These are phyloP conservation scores for Protea cynaroides DNA, from an alignment of 164 flowering plant genomes.

Conservation along the genomic window DNA sequence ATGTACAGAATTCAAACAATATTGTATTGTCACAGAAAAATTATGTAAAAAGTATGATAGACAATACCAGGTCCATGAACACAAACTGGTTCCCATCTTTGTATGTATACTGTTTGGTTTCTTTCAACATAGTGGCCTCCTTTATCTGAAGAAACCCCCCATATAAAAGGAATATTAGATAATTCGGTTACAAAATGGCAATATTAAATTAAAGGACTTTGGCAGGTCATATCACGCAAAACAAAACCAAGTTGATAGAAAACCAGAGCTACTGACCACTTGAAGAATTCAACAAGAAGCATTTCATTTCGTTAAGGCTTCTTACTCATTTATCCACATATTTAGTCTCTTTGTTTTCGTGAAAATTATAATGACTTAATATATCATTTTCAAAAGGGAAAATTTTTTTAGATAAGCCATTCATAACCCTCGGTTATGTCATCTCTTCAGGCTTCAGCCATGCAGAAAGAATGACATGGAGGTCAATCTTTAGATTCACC, in stretches of 20 bases:
- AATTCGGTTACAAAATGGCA: background rate
- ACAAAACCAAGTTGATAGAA: background rate
- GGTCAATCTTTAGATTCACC: too few species aligned
- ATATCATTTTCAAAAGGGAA: too few species aligned
- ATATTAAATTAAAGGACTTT: background rate
- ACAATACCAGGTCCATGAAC: slow-evolving; percentile 82
- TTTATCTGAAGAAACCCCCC: slow-evolving; percentile 45
- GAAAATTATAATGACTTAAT: too few species aligned
- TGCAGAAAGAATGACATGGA: too few species aligned
- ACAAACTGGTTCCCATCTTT: slow-evolving; percentile 90
- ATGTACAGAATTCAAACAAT: background rate
- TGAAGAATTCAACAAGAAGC: background rate
- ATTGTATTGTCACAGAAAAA: background rate
- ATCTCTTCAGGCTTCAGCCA: too few species aligned
- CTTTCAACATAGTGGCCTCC: slow-evolving; percentile 71
- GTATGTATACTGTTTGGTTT: slow-evolving; percentile 86
- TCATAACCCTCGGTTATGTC: too few species aligned
- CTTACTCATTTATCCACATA: too few species aligned
- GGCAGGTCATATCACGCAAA: background rate
- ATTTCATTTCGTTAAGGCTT: too few species aligned
- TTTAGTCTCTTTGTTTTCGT: too few species aligned
- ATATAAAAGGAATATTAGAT: background rate
- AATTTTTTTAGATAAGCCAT: too few species aligned
- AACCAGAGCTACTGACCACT: background rate
- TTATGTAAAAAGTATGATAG: background rate